Evolutionary conservation across 1,284 basidiomycete species (phyloP).

Genomic region (Trichosporon sp.): DNA sequence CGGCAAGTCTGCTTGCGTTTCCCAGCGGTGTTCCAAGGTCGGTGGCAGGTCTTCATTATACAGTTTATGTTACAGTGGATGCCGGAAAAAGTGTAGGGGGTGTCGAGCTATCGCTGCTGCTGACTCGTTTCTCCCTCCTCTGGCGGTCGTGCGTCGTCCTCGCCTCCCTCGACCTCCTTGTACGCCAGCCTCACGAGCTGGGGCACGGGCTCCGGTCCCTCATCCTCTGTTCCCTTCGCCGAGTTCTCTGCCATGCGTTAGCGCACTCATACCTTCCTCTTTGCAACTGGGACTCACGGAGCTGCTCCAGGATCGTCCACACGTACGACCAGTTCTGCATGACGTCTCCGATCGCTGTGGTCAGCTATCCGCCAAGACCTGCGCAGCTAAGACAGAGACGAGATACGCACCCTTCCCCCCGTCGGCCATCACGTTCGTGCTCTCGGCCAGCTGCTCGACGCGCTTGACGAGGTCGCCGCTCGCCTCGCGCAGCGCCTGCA

Average conservation of each 20-base stretch:
- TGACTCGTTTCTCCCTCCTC: background rate
- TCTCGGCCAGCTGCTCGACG: slow-evolving; percentile 45
- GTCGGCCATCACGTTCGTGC: slow-evolving; percentile 50
- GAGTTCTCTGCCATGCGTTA: background rate
- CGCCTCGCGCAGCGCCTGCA: slow-evolving; percentile 45
- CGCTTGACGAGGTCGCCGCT: slow-evolving; percentile 35
- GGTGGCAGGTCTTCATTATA: no score
- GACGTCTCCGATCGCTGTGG: slow-evolving; percentile 42
- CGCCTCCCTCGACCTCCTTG: background rate
- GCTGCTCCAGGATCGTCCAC: slow-evolving; percentile 44
- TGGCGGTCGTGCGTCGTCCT: background rate
- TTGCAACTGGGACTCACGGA: slow-evolving; percentile 30
- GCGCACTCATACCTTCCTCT: background rate
- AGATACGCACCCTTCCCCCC: slow-evolving; percentile 41
- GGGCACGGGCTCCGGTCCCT: slow-evolving; percentile 33
- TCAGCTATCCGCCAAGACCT: background rate
- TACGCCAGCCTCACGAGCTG: slow-evolving; percentile 37
- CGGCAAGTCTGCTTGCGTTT: no score
- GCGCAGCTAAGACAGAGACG: slow-evolving; percentile 12
- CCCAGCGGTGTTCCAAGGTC: no score
- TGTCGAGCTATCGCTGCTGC: background rate
- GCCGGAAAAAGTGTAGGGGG: background rate
- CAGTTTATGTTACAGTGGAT: background rate
- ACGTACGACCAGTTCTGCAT: slow-evolving; percentile 49
- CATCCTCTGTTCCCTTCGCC: slow-evolving; percentile 19